Percentiles rank a stretch among this genome's conserved stretches.
Evolutionary conservation across 352 stramenopile genomes (phyloP).

Genomic region (Pythium folliculosum): DNA sequence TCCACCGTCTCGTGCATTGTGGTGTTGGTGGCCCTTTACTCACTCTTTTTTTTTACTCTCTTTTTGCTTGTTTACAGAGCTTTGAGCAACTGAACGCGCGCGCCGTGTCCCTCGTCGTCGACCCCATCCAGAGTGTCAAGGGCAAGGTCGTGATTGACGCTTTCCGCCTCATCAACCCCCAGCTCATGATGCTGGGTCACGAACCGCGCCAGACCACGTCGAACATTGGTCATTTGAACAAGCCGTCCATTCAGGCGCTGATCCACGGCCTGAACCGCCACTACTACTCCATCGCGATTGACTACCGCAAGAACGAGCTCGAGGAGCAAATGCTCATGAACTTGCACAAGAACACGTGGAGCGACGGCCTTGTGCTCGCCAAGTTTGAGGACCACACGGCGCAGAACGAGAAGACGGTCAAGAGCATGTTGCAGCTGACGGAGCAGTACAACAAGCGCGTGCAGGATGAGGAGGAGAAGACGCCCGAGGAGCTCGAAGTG

Average conservation of each 20-base stretch:
- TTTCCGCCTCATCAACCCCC: conserved; percentile 98
- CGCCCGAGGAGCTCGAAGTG: conserved; percentile 95
- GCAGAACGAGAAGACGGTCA: conserved; percentile 92
- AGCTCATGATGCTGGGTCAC: conserved; percentile 98
- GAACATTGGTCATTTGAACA: conserved; percentile 99
- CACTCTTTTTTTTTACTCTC: no score
- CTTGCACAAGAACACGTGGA: conserved; percentile 98
- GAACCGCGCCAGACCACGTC: conserved; percentile 98
- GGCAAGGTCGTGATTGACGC: conserved; percentile 99
- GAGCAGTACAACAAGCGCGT: conserved; percentile 97
- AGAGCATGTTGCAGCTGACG: conserved; percentile 95
- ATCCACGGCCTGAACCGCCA: conserved; percentile 99
- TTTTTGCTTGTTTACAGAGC: conserved; percentile 46
- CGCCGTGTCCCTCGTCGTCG: conserved; percentile 98
- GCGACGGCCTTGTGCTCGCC: conserved; percentile 91
- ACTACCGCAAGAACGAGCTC: conserved; percentile 99
- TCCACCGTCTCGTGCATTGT: neutral
- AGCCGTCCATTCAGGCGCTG: conserved; percentile 98
- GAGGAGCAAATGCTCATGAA: conserved; percentile 99
- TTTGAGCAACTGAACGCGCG: conserved; percentile 98
- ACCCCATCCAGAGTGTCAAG: conserved; percentile 99
- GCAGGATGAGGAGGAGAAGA: conserved; percentile 97
- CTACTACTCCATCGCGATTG: conserved; percentile 98
- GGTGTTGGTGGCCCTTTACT: neutral
- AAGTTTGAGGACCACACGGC: conserved; percentile 96